Base-by-base conservation (phyloP, 2,329 filamentous ascomycete species). In the Phialemonium atrogriseum region DNA sequence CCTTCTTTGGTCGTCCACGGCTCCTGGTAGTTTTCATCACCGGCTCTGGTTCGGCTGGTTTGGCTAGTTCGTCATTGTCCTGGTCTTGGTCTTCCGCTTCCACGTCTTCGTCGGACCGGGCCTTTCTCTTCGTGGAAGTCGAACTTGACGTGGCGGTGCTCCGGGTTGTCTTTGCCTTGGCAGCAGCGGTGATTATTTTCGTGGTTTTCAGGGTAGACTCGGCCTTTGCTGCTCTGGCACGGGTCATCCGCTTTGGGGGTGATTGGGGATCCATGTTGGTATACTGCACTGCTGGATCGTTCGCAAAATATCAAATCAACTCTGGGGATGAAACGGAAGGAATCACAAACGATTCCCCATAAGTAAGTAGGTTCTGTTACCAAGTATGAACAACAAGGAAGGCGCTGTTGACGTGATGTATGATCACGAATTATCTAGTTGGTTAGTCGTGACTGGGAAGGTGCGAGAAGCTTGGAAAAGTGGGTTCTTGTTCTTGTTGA, bases 201-300 rank as follows among this genome's bases (percentile, higher is more conserved):
- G 63, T 59, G 2, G 59, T 56, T 44, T 63, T 64, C n/a, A n/a
- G n/a, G 15, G 47, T 43, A 28, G 49, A 46, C 15, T 43, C 35
- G 14, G 47, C 49, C 41, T 58, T 60, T 22, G 59, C 58, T 36
- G 60, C 62, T 43, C 61, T 48, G 26, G 64, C 60, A 42, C 73
- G 67, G 39, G 73, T 77, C 47, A 76, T 64, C 41, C 73, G 68
- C 55, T 74, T 74, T 21, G 72, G 73, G 31, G 73, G 71, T 36
- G 69, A 75, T 41, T 59, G 52, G 32, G 56, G 55, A 42, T 71
- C 67, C 70, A 77, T 74, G 41, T 31, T 60, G 38, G 34, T 24
- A 21, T 21, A 19, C 21, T 10, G 27, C 27, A 20, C n/a, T 28
- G 2, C 2, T 28, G 16, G 27, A 20, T 28, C 19, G 27, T 13